Conservation (phyloP, 2,329 filamentous ascomycete genomes). For the Paecilomyces fulvus region DNA sequence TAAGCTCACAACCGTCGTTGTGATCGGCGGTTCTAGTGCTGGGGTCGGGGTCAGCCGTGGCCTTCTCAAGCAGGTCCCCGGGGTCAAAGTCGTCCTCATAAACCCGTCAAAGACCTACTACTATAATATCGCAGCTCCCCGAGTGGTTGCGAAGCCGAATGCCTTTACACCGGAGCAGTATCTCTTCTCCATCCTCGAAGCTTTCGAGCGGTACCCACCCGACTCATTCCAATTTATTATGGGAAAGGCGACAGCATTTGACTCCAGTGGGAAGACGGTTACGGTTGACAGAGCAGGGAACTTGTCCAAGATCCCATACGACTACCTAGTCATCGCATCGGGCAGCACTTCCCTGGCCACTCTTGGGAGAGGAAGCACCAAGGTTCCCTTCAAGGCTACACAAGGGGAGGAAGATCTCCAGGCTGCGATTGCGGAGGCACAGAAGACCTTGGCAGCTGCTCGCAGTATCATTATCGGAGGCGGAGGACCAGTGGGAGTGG, state of each 20-base stretch:
- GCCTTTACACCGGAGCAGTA: conserved; percentile 41
- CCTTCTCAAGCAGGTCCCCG: conserved; percentile 25
- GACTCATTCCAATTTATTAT: conserved; percentile 44
- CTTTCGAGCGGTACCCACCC: conserved; percentile 43
- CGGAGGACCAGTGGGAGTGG: conserved; percentile 42
- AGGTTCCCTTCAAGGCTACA: conserved; percentile 36
- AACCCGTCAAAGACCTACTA: conserved; percentile 46
- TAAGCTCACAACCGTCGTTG: conserved; percentile 14
- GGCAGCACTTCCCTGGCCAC: conserved; percentile 42
- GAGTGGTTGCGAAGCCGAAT: conserved; percentile 42
- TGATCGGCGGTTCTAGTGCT: conserved; percentile 31
- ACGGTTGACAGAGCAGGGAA: conserved; percentile 28
- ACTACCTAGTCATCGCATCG: conserved; percentile 50
- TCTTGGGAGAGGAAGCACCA: conserved; percentile 18
- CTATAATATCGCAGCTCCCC: conserved; percentile 46
- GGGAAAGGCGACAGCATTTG: conserved; percentile 40
- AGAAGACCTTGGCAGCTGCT: conserved; percentile 27
- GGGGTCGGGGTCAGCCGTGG: conserved; percentile 28
- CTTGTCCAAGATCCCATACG: conserved; percentile 34
- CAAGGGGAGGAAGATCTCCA: conserved; percentile 30
- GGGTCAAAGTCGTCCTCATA: conserved; percentile 45
- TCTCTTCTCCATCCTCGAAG: conserved; percentile 41
- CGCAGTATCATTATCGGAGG: conserved; percentile 41
- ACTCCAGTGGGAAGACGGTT: conserved; percentile 37
- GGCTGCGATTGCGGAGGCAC: conserved; percentile 24